Base-by-base conservation (phyloP, 352 stramenopile genomes). In the Phytophthora citrophthora region DNA sequence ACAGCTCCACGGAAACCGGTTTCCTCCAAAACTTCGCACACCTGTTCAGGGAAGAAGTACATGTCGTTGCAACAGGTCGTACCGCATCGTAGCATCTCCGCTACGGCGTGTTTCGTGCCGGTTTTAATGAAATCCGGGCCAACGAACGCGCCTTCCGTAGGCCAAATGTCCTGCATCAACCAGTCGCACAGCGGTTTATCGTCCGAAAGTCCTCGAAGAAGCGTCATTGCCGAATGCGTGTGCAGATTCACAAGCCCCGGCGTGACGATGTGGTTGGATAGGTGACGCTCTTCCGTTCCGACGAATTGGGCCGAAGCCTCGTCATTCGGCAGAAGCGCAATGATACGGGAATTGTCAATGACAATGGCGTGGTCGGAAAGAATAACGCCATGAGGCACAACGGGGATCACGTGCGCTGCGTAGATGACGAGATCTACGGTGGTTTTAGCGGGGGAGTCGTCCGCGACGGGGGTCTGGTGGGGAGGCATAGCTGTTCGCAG, bases 1-100 rank as follows among this genome's bases (percentile, higher is more conserved):
- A 94, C 74, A 16, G 83, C 72, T 1, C 68, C 86, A 13, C 90
- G 86, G 23, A 97, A 83, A 26, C 89, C 89, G 9, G 88, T 78
- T 8, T 61, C 20, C 50, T 92, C 74, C 18, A 94, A 54, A 10
- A 86, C 87, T 12, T 77, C 52, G 32, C 77, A 84, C 7, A 75
- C 69, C 8, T 83, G 73, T 2, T 88, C 64, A 0, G 84, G 72
- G 64, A 94, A 96, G 66, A 95, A 96, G 80, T 95, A 97, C 90
- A 97, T 97, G 72, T 97, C 89, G 54, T 96, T 96, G 70, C 85
- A 94, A 69, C 89, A 97, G 13, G 90, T 97, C 24, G 88, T 96
- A 29, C 90, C 90, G 39, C 80, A 69, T 16, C 86, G 82, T n/a
- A 97, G 81, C 81, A 96, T 95, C 77, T 97, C 90, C n/a, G 89